These are phyloP conservation scores for Exutisphaerella laricina DNA, from an alignment of 2,329 filamentous ascomycete species.

Conservation along the genomic window DNA sequence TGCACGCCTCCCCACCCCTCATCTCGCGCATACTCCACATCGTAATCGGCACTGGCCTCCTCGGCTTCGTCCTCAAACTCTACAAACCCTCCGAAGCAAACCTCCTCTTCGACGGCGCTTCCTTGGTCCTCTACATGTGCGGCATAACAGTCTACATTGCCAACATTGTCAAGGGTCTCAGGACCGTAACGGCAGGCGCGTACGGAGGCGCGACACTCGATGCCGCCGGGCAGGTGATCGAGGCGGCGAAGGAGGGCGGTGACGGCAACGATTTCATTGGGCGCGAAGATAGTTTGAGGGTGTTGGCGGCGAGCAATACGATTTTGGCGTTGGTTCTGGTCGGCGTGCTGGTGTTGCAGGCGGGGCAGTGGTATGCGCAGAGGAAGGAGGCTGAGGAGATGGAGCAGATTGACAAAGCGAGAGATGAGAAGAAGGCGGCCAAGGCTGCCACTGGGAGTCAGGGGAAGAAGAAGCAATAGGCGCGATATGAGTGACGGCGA, in stretches of 20 bases:
- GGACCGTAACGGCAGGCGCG: slow-evolving; percentile 69
- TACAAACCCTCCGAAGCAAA: slow-evolving; percentile 92
- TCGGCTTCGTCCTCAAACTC: slow-evolving; percentile 88
- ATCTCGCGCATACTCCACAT: slow-evolving; percentile 93
- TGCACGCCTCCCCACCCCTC: slow-evolving; percentile 85
- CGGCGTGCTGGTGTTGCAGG: slow-evolving; percentile 87
- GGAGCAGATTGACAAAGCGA: slow-evolving; percentile 56
- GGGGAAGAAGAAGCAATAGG: slow-evolving; percentile 31
- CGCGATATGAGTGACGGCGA: too few relatives aligned
- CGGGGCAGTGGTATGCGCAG: slow-evolving; percentile 98
- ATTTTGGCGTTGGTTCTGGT: slow-evolving; percentile 89
- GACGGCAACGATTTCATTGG: slow-evolving; percentile 64
- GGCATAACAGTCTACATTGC: slow-evolving; percentile 89
- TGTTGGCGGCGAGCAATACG: slow-evolving; percentile 90
- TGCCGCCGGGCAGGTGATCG: slow-evolving; percentile 34
- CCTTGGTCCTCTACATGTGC: slow-evolving; percentile 69
- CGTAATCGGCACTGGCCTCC: slow-evolving; percentile 77
- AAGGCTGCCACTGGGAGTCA: slow-evolving; percentile 28
- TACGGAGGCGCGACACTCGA: slow-evolving; percentile 49
- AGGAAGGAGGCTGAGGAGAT: slow-evolving; percentile 80
- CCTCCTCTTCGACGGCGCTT: slow-evolving; percentile 82
- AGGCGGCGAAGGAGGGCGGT: slow-evolving; percentile 37
- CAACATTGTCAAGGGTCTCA: slow-evolving; percentile 92
- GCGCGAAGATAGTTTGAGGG: slow-evolving; percentile 82
- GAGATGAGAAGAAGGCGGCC: slow-evolving; percentile 44